phyloP scores from a whole-genome alignment of 345 rosid species.

The Arabidopsis arenosa region DNA sequence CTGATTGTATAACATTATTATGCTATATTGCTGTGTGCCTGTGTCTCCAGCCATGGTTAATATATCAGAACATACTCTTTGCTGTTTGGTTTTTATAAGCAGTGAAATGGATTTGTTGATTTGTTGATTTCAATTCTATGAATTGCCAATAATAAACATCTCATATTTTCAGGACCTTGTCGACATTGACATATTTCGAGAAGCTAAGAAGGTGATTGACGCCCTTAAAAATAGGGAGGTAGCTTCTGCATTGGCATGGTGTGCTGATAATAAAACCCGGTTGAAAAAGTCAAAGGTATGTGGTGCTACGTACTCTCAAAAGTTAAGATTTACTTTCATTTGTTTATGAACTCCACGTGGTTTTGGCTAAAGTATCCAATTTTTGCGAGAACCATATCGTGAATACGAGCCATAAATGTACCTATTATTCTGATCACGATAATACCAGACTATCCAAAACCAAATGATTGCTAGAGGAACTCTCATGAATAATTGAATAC shows the following conservation, averaged over 20 bases:
- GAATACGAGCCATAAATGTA: background rate
- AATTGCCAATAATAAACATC: slow-evolving; percentile 17
- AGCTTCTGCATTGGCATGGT: slow-evolving; percentile 89
- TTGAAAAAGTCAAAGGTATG: slow-evolving; percentile 92
- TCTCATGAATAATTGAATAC: background rate
- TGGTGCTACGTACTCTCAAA: slow-evolving; percentile 1
- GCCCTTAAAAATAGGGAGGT: slow-evolving; percentile 85
- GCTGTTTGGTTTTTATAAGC: background rate
- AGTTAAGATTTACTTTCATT: slow-evolving; percentile 23
- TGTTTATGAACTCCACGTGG: background rate
- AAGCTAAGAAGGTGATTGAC: slow-evolving; percentile 83
- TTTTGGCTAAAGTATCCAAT: background rate
- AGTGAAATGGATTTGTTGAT: slow-evolving; percentile 12
- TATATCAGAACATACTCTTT: background rate
- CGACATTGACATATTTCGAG: slow-evolving; percentile 88
- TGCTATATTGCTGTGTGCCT: background rate
- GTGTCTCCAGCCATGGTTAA: background rate
- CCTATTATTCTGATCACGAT: background rate
- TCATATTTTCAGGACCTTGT: slow-evolving; percentile 77
- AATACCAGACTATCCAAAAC: background rate
- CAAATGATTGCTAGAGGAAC: slow-evolving; percentile 9
- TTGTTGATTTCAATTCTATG: slow-evolving; percentile 19
- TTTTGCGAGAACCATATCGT: background rate
- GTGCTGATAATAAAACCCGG: slow-evolving; percentile 85
- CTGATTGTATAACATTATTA: background rate